Conservation (phyloP, 306 rosid species). For the Mimosa pudica region DNA sequence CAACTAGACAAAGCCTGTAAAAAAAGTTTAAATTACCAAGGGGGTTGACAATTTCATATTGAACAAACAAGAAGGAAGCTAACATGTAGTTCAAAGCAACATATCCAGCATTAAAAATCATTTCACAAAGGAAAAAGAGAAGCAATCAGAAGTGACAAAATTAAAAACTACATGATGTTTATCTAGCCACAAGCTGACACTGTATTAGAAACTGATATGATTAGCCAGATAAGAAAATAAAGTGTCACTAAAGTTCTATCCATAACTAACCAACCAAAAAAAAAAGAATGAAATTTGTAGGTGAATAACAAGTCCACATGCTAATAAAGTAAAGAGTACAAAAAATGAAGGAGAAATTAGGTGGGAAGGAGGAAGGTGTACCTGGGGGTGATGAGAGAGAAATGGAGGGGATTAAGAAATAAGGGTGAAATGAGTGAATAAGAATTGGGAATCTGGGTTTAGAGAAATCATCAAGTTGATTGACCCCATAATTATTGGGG, state of each 20-base stretch:
- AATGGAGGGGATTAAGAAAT: background rate
- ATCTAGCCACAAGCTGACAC: background rate
- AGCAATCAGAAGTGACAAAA: slow-evolving; percentile 15
- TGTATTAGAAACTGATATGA: background rate
- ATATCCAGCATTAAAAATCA: background rate
- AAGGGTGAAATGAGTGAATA: background rate
- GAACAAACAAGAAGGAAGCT: too few relatives aligned
- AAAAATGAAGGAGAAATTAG: background rate
- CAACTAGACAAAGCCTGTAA: slow-evolving; percentile 31
- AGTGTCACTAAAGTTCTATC: background rate
- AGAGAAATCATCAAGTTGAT: too few relatives aligned
- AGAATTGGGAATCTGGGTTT: slow-evolving; percentile 13
- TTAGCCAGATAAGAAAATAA: background rate
- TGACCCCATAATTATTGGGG: slow-evolving; percentile 7
- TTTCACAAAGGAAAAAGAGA: background rate
- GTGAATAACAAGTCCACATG: background rate
- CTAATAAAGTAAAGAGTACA: background rate
- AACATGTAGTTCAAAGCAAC: background rate
- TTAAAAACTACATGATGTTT: background rate
- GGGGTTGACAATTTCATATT: slow-evolving; percentile 3
- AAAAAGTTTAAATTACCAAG: background rate
- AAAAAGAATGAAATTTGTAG: slow-evolving; percentile 15
- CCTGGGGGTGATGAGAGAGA: background rate
- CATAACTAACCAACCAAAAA: background rate
- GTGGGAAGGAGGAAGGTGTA: background rate